Conservation (phyloP, 2,329 filamentous ascomycete genomes). For the Nothophoma quercina region DNA sequence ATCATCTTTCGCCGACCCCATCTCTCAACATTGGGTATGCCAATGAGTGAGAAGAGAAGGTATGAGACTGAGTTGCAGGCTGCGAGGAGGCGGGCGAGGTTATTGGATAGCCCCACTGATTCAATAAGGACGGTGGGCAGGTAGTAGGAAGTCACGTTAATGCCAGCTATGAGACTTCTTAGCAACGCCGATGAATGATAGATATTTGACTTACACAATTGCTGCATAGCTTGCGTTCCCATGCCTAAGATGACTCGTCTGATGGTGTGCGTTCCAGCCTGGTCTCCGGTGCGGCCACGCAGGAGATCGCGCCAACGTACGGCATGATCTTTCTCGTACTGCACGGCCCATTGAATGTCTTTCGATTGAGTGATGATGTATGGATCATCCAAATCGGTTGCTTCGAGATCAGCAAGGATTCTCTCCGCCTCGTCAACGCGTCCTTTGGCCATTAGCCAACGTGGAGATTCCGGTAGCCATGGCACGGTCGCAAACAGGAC, state of each 20-base stretch:
- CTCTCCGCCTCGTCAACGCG: conserved; percentile 56
- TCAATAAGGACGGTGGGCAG: conserved; percentile 67
- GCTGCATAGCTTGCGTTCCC: conserved; percentile 63
- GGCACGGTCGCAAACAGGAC: conserved; percentile 56
- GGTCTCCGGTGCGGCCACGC: conserved; percentile 53
- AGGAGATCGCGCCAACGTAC: conserved; percentile 61
- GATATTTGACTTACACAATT: conserved; percentile 48
- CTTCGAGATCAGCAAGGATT: conserved; percentile 60
- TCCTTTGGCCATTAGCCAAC: conserved; percentile 57
- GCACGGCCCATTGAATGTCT: conserved; percentile 58
- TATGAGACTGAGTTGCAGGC: conserved; percentile 62
- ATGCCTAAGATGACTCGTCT: conserved; percentile 61
- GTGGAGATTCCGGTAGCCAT: conserved; percentile 57
- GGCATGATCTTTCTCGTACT: conserved; percentile 60
- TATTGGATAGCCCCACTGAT: conserved; percentile 62
- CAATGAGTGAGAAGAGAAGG: conserved; percentile 57
- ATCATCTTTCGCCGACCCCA: conserved; percentile 67
- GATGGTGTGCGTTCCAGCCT: conserved; percentile 58
- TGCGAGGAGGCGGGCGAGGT: conserved; percentile 62
- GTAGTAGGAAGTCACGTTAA: conserved; percentile 57
- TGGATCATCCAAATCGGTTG: conserved; percentile 54
- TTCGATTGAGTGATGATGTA: conserved; percentile 52
- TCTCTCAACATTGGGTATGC: conserved; percentile 58
- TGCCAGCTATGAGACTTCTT: conserved; percentile 26
- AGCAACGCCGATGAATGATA: conserved; percentile 29